Evolutionary conservation across 225 moss, liverwort and hornwort genomes (phyloP).

Genomic region (Rhytidiadelphus loreus): DNA sequence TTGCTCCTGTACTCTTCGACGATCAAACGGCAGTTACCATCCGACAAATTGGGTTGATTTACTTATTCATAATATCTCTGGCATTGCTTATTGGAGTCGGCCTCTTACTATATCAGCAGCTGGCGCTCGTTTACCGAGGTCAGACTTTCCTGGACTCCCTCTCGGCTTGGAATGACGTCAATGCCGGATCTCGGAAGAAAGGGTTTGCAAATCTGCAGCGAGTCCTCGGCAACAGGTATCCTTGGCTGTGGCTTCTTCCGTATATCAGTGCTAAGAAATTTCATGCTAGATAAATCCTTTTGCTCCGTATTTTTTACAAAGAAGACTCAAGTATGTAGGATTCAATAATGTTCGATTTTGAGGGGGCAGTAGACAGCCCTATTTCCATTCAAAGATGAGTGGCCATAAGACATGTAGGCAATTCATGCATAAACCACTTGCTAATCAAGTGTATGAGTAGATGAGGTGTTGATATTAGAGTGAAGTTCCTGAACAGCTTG

Average conservation of each 20-base stretch:
- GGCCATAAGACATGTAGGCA: not conserved
- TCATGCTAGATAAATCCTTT: conserved; percentile 18
- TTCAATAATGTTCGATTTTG: not conserved
- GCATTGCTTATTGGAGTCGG: conserved; percentile 59
- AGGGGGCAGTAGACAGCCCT: not conserved
- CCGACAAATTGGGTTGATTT: conserved; percentile 52
- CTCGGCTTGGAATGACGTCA: not conserved
- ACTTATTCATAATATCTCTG: conserved; percentile 44
- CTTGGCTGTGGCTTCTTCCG: conserved; percentile 32
- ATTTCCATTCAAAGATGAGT: not conserved
- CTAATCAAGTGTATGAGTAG: not conserved
- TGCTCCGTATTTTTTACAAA: not conserved
- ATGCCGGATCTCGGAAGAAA: not conserved
- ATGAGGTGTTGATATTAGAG: not conserved
- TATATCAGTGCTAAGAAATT: conserved; percentile 18
- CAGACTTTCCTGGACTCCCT: conserved; percentile 67
- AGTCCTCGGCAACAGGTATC: conserved; percentile 57
- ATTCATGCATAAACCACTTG: not conserved
- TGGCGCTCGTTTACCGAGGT: conserved; percentile 56
- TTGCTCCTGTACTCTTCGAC: conserved; percentile 2
- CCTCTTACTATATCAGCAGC: conserved; percentile 68
- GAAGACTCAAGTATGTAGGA: not conserved
- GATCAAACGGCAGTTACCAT: conserved; percentile 20
- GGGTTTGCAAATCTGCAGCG: conserved; percentile 74
- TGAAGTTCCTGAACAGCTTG: no score